A percentile compares a stretch with the other conserved stretches of the same genome.
Conservation (phyloP, 768 basidiomycete genomes). For the Pleurotus platypus region DNA sequence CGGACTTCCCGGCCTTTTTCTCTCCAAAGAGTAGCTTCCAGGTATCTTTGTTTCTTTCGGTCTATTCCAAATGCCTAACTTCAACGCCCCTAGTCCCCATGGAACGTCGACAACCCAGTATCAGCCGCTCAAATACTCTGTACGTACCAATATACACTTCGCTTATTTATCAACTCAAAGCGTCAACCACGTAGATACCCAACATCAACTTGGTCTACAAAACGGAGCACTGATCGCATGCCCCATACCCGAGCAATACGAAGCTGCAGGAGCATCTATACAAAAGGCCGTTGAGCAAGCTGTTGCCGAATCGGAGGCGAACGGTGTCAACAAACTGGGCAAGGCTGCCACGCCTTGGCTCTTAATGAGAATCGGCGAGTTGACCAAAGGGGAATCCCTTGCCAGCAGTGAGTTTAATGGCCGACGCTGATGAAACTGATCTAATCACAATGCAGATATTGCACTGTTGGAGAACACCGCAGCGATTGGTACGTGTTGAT, state of each 20-base stretch:
- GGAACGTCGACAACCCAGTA: slow-evolving; percentile 60
- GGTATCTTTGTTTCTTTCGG: slow-evolving; percentile 30
- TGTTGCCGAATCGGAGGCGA: slow-evolving; percentile 75
- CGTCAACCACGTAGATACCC: slow-evolving; percentile 46
- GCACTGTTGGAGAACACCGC: slow-evolving; percentile 91
- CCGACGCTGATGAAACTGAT: slow-evolving; percentile 14
- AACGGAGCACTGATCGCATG: slow-evolving; percentile 83
- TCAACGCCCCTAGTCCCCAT: slow-evolving; percentile 60
- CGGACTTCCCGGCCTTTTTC: slow-evolving; percentile 96
- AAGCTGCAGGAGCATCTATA: slow-evolving; percentile 60
- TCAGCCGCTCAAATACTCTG: slow-evolving; percentile 75
- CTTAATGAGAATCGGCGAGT: slow-evolving; percentile 73
- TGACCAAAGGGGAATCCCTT: slow-evolving; percentile 75
- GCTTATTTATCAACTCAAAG: too few relatives aligned
- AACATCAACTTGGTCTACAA: slow-evolving; percentile 64
- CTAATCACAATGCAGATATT: slow-evolving; percentile 50
- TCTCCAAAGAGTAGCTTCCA: slow-evolving; percentile 77
- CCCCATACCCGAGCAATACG: slow-evolving; percentile 81
- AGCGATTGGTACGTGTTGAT: slow-evolving; percentile 59
- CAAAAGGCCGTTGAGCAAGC: slow-evolving; percentile 84
- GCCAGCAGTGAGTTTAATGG: slow-evolving; percentile 9
- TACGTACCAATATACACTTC: slow-evolving; percentile 20
- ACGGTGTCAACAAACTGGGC: slow-evolving; percentile 74
- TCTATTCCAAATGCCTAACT: neutral
- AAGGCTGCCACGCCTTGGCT: slow-evolving; percentile 97